Evolutionary conservation across 108 stramenopile genomes (phyloP).

Genomic region (Cylindrotheca closterium): DNA sequence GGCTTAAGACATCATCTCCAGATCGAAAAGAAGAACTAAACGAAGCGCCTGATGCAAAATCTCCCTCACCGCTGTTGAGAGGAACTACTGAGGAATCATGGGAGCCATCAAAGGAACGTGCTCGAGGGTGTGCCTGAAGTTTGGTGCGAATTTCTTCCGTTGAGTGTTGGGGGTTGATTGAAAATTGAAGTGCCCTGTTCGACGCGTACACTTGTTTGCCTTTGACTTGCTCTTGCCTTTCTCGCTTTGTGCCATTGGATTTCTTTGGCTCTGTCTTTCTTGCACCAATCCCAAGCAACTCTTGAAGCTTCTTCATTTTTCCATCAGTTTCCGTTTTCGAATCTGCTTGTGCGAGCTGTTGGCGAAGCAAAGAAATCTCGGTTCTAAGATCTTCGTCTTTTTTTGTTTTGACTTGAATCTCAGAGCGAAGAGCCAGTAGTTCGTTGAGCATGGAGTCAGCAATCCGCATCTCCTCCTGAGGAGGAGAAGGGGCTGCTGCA

Average conservation of each 20-base stretch:
- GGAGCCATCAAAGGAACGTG: too few species aligned
- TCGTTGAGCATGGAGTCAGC: conserved; percentile 23
- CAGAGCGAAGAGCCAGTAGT: conserved; percentile 15
- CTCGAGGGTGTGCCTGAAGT: too few species aligned
- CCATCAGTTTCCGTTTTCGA: not conserved
- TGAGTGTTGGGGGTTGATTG: too few species aligned
- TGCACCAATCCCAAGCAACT: conserved; percentile 18
- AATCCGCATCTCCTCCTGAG: not conserved
- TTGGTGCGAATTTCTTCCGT: too few species aligned
- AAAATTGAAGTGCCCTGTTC: not conserved
- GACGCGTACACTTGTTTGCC: not conserved
- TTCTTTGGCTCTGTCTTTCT: too few species aligned
- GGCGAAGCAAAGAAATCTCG: conserved; percentile 30
- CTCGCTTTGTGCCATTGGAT: too few species aligned
- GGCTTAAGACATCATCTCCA: too few species aligned
- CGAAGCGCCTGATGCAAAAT: too few species aligned
- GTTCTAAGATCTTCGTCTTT: conserved; percentile 35
- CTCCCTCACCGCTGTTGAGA: too few species aligned
- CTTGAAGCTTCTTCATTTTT: conserved; percentile 5
- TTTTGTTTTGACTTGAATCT: conserved; percentile 22
- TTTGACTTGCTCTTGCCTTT: not conserved
- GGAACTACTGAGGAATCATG: too few species aligned
- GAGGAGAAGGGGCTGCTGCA: not conserved
- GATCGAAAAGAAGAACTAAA: too few species aligned
- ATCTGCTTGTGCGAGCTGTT: conserved; percentile 23